These are phyloP conservation scores for Nakaseomyces bracarensis DNA, from an alignment of 1,139 yeast species.

Conservation along the genomic window DNA sequence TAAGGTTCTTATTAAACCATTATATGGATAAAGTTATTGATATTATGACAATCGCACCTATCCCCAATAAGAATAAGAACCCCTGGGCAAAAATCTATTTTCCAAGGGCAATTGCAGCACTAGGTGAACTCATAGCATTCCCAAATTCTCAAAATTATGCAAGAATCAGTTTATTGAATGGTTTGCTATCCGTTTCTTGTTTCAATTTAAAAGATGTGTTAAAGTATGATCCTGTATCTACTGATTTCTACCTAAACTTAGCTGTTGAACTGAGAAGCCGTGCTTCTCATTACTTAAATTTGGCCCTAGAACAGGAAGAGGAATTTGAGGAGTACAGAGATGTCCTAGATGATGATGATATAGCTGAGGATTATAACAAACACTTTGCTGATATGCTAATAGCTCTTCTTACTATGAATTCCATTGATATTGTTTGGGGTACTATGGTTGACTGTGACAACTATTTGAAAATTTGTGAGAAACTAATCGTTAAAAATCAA, in stretches of 20 bases:
- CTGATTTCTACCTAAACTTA: conserved; percentile 60
- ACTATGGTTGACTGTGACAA: conserved; percentile 80
- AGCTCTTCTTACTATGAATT: conserved; percentile 78
- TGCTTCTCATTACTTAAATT: conserved; percentile 58
- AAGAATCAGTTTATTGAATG: conserved; percentile 69
- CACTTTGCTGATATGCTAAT: conserved; percentile 61
- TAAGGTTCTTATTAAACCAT: conserved; percentile 62
- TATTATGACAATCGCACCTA: conserved; percentile 77
- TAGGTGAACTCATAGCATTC: conserved; percentile 66
- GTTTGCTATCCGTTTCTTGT: conserved; percentile 73
- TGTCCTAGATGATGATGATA: conserved; percentile 3
- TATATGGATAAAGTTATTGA: conserved; percentile 78
- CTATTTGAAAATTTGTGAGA: conserved; percentile 70
- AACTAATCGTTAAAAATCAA: conserved; percentile 43
- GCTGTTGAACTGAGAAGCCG: conserved; percentile 70
- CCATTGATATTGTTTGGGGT: conserved; percentile 87
- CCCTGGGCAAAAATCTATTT: conserved; percentile 85
- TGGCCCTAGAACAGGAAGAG: conserved; percentile 2
- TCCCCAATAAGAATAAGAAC: conserved; percentile 46
- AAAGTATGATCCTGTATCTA: conserved; percentile 38
- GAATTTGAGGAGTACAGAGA: conserved; percentile 4
- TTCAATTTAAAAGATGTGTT: conserved; percentile 71
- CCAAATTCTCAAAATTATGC: conserved; percentile 66
- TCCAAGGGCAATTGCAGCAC: conserved; percentile 70
- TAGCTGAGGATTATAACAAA: conserved; percentile 4